Percentiles rank a stretch among this genome's conserved stretches.
Evolutionary conservation across 192 early-diverging fungal genomes (phyloP).

Genomic region (Coemansia sp.): DNA sequence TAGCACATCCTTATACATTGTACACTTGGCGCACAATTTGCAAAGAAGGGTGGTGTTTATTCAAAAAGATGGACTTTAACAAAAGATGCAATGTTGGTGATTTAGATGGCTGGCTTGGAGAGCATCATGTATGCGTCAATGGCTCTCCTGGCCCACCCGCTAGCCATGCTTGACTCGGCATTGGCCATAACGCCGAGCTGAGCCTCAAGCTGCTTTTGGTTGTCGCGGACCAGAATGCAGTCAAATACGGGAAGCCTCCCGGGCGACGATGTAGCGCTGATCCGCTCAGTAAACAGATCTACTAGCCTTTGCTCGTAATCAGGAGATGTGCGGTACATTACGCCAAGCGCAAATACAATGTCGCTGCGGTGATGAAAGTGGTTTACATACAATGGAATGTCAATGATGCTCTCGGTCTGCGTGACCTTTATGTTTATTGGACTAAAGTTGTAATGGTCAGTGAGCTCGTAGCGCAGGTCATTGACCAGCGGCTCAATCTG

Average conservation of each 20-base stretch:
- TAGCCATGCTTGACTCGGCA: slow-evolving; percentile 1
- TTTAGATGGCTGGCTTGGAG: slow-evolving; percentile 16
- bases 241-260: slow-evolving; percentile 38
- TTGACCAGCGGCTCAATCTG: slow-evolving; percentile 34
- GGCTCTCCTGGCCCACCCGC: slow-evolving; percentile 39
- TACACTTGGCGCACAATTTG: neutral
- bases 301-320: slow-evolving; percentile 29
- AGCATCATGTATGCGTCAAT: slow-evolving; percentile 36
- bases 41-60: neutral
- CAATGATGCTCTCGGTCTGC: slow-evolving; percentile 40
- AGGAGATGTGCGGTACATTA: slow-evolving; percentile 20
- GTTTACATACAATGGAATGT: slow-evolving; percentile 27
- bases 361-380: slow-evolving; percentile 35
- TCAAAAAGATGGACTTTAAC: neutral
- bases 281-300: slow-evolving; percentile 15
- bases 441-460: slow-evolving; percentile 25
- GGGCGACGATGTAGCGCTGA: slow-evolving; percentile 10
- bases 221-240: slow-evolving; percentile 38
- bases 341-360: slow-evolving; percentile 44
- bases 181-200: slow-evolving; percentile 2
- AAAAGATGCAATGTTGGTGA: slow-evolving; percentile 5
- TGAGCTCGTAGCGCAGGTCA: slow-evolving; percentile 46
- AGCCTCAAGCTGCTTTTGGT: slow-evolving; percentile 4
- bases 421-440: slow-evolving; percentile 37
- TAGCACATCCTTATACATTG: neutral